A percentile compares a stretch with the other conserved stretches of the same genome.
phyloP scores from a whole-genome alignment of 2,329 filamentous ascomycete genomes.

The Claviceps sp. region DNA sequence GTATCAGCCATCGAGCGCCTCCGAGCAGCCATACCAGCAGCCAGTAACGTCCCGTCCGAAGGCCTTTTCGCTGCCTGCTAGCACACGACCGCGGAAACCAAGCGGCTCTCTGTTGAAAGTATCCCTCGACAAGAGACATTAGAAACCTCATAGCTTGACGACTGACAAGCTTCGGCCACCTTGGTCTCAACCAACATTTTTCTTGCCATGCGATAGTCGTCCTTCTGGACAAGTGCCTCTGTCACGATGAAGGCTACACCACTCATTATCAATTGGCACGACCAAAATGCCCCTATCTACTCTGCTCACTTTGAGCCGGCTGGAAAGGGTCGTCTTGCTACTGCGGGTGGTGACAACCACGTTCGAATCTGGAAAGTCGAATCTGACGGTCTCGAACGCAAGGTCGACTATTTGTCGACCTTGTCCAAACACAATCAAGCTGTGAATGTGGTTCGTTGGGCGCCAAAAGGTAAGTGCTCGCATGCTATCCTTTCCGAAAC shows the following conservation, averaged over 20 bases:
- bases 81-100: not conserved
- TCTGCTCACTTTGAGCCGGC: conserved; percentile 92
- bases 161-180: not conserved
- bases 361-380: conserved; percentile 93
- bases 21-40: not conserved
- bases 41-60: not conserved
- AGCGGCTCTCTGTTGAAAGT: not conserved
- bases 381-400: conserved; percentile 68
- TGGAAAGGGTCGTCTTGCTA: conserved; percentile 83
- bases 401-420: conserved; percentile 83
- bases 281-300: conserved; percentile 93
- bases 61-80: not conserved
- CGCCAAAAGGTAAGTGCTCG: conserved; percentile 60
- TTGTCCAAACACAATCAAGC: conserved; percentile 90
- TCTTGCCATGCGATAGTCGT: conserved; percentile 17
- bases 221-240: conserved; percentile 14
- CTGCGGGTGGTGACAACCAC: conserved; percentile 91
- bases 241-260: conserved; percentile 84
- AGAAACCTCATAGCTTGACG: not conserved
- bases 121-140: not conserved
- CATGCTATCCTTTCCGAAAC: not conserved
- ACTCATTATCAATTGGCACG: conserved; percentile 96
- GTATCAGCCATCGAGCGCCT: not conserved
- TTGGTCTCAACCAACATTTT: conserved; percentile 5
- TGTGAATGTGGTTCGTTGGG: conserved; percentile 95